Evolutionary conservation across 192 early-diverging fungal genomes (phyloP), one percentile per base, ranked within the genome.

Genomic region (Tieghemiomyces parasiticus): DNA sequence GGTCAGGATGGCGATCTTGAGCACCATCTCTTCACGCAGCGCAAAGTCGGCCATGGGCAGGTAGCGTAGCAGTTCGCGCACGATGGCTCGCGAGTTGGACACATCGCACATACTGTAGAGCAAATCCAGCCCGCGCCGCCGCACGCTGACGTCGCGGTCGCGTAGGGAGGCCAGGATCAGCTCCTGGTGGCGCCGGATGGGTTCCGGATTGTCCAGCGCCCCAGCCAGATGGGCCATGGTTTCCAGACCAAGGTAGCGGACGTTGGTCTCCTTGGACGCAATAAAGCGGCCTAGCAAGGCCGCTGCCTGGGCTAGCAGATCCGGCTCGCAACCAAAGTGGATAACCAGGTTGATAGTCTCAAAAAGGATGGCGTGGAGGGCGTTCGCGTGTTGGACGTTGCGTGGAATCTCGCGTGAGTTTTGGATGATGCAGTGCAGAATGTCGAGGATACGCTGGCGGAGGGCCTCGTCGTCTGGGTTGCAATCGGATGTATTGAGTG

Each of bases 1-100:
- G 0, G 95, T 87, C 66, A 99, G 74, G 65, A 99, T 99, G 45
- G 97, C 97, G 64, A 97, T 93, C 67, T 97, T 97, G 33, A 99
- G 79, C 4, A 94, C 97, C 86, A 99, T 90, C 69, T 97, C 95
- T 74, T 97, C 93, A 24, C 90, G 81, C 65, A 98, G 79, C 16
- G 85, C 83, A 61, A 84, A 84, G 59, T 99, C 97, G 0, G 95
- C 86, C 35, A 89, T 77, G 51, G 46, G 38, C 29, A 99, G 81
- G 62, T 93, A 95, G 22, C 91, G 82, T 34, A 99, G 74, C 20
- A 99, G 75, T 70, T 99, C 97, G 10, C 83, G 73, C 4, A 97
- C 94, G 59, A 95, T 91, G 0, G 75, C 74, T 52, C 85, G 82
- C 22, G 91, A 85, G 62, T 91, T 97, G 60, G 74, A 73, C 8